Percentiles rank a stretch among this genome's conserved stretches.
phyloP scores from a whole-genome alignment of 176 grass and related monocot genomes.

The Lolium perenne region DNA sequence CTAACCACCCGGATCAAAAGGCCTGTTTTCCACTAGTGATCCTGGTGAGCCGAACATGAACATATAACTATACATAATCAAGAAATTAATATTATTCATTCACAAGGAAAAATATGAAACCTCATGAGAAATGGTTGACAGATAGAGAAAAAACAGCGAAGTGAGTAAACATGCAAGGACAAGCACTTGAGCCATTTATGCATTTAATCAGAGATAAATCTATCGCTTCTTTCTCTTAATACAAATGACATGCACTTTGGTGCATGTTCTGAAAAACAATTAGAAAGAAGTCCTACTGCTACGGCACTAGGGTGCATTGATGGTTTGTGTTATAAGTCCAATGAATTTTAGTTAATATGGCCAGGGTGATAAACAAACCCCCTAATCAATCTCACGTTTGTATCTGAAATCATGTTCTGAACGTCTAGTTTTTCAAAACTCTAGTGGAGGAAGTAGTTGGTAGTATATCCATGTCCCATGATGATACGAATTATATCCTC shows the following conservation, averaged over 20 bases:
- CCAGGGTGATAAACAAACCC: neutral
- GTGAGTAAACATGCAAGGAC: neutral
- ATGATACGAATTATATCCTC: conserved; percentile 11
- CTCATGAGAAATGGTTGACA: neutral
- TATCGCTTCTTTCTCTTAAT: neutral
- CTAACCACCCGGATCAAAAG: too few species aligned
- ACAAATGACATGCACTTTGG: neutral
- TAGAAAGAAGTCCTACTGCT: neutral
- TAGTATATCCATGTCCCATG: neutral
- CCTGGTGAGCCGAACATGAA: neutral
- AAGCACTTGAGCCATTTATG: neutral
- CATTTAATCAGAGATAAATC: neutral
- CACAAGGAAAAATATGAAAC: neutral
- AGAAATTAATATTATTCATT: neutral
- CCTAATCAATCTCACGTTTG: neutral
- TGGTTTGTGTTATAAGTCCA: neutral
- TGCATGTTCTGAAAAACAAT: neutral
- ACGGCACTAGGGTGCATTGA: neutral
- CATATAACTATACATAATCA: neutral
- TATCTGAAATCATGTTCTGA: neutral
- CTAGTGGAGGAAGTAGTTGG: neutral
- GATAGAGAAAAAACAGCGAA: neutral
- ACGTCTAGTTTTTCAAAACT: neutral
- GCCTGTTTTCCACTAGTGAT: too few species aligned
- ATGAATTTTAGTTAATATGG: neutral